Percentiles rank a stretch among this genome's conserved stretches.
These are phyloP conservation scores for Monilinia aucupariae DNA, from an alignment of 2,329 filamentous ascomycete species.

Conservation along the genomic window DNA sequence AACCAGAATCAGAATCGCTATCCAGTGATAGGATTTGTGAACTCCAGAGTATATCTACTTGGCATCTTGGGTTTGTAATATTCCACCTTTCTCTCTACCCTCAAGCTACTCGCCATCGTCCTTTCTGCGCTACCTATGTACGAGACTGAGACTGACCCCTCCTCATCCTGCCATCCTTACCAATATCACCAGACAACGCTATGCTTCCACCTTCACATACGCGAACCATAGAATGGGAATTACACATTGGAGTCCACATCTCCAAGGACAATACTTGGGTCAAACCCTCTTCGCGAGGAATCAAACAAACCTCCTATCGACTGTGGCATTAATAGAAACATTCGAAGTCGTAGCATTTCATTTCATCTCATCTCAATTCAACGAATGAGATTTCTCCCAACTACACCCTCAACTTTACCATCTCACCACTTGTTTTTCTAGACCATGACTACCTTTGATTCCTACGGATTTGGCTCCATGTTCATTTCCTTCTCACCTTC, in stretches of 20 bases:
- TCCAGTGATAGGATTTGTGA: slow-evolving; percentile 9
- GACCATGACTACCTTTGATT: background rate
- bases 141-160: slow-evolving; percentile 3
- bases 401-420: slow-evolving; percentile 5
- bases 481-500: background rate
- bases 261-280: background rate
- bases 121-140: background rate
- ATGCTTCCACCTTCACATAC: background rate
- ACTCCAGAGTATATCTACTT: background rate
- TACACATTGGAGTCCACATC: background rate
- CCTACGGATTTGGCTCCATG: background rate
- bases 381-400: slow-evolving; percentile 6
- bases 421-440: slow-evolving; percentile 2
- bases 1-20: background rate
- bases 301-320: background rate
- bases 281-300: background rate
- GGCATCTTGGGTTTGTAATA: background rate
- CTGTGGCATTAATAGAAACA: background rate
- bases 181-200: slow-evolving; percentile 2
- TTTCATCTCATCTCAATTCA: background rate
- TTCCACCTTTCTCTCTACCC: background rate
- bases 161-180: background rate
- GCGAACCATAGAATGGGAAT: background rate
- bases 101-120: background rate
- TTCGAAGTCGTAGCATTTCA: background rate